A percentile compares a stretch with the other conserved stretches of the same genome.
Conservation (phyloP, 148 eudicot species). For the Nepenthes mirabilis region DNA sequence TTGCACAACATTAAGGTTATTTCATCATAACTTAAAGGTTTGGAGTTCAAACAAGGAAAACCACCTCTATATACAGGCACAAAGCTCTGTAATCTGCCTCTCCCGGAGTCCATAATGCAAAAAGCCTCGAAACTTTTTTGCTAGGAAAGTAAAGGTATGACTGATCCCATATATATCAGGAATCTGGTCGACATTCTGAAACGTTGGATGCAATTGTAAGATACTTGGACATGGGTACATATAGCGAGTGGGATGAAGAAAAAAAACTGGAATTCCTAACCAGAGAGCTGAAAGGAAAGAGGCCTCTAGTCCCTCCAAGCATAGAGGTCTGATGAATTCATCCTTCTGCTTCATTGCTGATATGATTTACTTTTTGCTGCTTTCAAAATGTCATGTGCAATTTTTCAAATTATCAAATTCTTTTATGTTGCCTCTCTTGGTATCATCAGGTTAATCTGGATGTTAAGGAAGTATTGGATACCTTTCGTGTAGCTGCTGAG, state of each 20-base stretch:
- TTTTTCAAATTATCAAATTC: not conserved
- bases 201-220: conserved; percentile 71
- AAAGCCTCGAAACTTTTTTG: no score
- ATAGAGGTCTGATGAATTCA: conserved; percentile 37
- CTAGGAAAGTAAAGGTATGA: no score
- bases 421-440: conserved; percentile 2
- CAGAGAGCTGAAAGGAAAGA: conserved; percentile 79
- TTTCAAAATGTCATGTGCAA: not conserved
- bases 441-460: conserved; percentile 52
- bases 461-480: conserved; percentile 75
- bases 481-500: conserved; percentile 80
- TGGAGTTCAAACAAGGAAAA: no score
- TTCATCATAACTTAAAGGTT: no score
- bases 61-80: no score
- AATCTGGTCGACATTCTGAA: conserved; percentile 78
- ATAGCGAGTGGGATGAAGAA: conserved; percentile 82
- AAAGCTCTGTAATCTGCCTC: no score
- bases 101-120: no score
- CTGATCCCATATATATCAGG: conserved; percentile 22
- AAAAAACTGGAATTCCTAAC: conserved; percentile 69
- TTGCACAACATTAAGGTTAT: no score
- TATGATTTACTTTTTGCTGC: no score
- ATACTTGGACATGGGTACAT: conserved; percentile 70
- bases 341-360: not conserved
- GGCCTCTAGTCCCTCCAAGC: conserved; percentile 67